phyloP scores from a whole-genome alignment of 202 grass and related monocot species.

The Digitaria exilis region DNA sequence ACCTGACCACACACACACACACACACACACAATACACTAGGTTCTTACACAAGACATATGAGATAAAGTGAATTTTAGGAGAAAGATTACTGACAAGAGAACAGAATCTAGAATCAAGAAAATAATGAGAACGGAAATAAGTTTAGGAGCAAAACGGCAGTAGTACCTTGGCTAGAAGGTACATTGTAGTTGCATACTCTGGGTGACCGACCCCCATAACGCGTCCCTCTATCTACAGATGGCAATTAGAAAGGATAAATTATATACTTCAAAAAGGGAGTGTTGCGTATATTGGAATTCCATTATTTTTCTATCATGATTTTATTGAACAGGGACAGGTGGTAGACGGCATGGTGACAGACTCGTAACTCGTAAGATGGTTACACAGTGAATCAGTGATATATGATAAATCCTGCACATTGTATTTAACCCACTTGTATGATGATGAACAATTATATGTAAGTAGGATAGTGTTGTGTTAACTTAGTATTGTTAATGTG shows the following conservation, averaged over 20 bases:
- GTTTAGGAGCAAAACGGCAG: slow-evolving; percentile 5
- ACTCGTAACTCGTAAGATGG: too few species aligned
- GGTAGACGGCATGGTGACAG: neutral
- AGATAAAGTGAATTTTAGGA: neutral
- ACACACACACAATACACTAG: too few species aligned
- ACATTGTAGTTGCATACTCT: slow-evolving; percentile 83
- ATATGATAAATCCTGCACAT: neutral
- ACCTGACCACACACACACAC: too few species aligned
- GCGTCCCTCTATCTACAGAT: slow-evolving; percentile 75
- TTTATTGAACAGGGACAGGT: neutral
- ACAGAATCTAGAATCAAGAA: slow-evolving; percentile 17
- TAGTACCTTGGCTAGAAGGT: slow-evolving; percentile 83
- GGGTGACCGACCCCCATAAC: slow-evolving; percentile 68
- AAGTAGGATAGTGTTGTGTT: slow-evolving; percentile 1
- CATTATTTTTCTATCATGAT: neutral
- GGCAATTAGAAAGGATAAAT: slow-evolving; percentile 31
- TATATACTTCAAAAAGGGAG: slow-evolving; percentile 21
- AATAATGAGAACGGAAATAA: slow-evolving; percentile 37
- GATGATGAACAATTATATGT: slow-evolving; percentile 2
- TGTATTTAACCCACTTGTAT: slow-evolving; percentile 2
- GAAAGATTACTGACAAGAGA: neutral
- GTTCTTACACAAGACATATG: neutral
- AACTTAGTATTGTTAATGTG: slow-evolving; percentile 22
- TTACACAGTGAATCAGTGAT: neutral
- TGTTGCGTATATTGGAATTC: neutral